Evolutionary conservation across 805 yeast genomes (phyloP).

Genomic region (Sugiyamaella lignohabitans): DNA sequence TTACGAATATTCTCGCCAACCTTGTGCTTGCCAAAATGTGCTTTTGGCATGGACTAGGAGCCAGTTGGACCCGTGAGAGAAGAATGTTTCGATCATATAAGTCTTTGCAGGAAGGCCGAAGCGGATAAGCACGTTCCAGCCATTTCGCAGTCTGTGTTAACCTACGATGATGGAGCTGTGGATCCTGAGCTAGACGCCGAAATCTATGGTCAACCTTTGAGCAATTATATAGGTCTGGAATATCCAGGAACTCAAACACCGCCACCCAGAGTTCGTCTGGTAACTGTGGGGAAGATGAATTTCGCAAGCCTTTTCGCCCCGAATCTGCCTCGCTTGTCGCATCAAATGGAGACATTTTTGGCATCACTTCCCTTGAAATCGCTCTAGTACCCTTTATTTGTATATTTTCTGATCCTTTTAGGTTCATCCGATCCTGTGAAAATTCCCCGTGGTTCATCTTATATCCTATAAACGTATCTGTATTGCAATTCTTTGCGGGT

Average conservation of each 20-base stretch:
- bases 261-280: constrained; percentile 25
- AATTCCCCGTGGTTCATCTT: too few species aligned
- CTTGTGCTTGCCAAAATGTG: constrained; percentile 16
- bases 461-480: too few species aligned
- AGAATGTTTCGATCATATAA: constrained; percentile 23
- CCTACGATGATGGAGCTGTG: constrained; percentile 20
- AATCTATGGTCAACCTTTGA: constrained; percentile 19
- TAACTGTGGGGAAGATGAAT: constrained; percentile 1
- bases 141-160: constrained; percentile 17
- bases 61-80: constrained; percentile 16
- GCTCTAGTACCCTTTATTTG: too few species aligned
- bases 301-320: too few species aligned
- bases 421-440: too few species aligned
- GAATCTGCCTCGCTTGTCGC: too few species aligned
- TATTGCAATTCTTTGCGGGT: too few species aligned
- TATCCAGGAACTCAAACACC: constrained; percentile 22
- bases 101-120: constrained; percentile 22
- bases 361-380: too few species aligned
- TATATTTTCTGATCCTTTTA: too few species aligned
- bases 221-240: constrained; percentile 24
- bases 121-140: constrained; percentile 15
- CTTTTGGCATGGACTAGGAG: constrained; percentile 19
- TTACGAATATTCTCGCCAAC: constrained; percentile 17
- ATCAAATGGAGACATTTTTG: too few species aligned
- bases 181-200: constrained; percentile 21